These are phyloP conservation scores for Canna indica DNA, from an alignment of 176 grass and related monocot species.

Conservation along the genomic window DNA sequence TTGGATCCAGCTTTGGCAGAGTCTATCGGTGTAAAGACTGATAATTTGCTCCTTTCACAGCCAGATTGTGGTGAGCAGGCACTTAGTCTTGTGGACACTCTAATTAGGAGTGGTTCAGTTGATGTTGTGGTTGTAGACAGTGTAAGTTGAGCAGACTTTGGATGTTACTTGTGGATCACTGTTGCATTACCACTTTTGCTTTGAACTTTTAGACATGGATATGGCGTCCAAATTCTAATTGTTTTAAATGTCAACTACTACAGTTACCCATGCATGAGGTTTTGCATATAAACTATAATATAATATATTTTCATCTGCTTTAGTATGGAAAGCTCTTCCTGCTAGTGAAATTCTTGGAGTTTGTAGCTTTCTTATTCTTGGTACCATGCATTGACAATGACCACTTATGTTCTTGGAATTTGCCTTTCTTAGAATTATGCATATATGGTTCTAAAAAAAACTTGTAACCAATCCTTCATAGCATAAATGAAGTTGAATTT, in stretches of 20 bases:
- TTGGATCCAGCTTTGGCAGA: constrained; percentile 90
- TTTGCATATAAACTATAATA: not conserved
- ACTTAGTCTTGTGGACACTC: constrained; percentile 86
- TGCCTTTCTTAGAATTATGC: too few relatives aligned
- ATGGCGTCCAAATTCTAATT: not conserved
- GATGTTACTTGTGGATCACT: not conserved
- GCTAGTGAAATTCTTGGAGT: not conserved
- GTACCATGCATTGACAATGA: not conserved
- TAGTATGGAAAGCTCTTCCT: not conserved
- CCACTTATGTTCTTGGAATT: not conserved
- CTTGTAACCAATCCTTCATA: too few relatives aligned
- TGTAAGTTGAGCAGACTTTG: constrained; percentile 38
- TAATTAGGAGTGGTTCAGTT: constrained; percentile 94
- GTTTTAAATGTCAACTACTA: not conserved
- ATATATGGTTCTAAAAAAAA: not conserved
- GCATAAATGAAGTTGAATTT: too few relatives aligned
- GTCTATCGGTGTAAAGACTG: constrained; percentile 76
- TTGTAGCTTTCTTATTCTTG: not conserved
- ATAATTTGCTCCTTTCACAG: constrained; percentile 84
- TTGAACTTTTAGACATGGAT: not conserved
- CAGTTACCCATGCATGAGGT: not conserved
- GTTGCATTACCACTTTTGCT: not conserved
- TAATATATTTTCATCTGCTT: not conserved
- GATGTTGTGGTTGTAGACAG: constrained; percentile 99
- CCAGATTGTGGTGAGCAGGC: constrained; percentile 90